A percentile compares a stretch with the other conserved stretches of the same genome.
Evolutionary conservation across 108 stramenopile genomes (phyloP).

Genomic region (Skeletonema menzelii): DNA sequence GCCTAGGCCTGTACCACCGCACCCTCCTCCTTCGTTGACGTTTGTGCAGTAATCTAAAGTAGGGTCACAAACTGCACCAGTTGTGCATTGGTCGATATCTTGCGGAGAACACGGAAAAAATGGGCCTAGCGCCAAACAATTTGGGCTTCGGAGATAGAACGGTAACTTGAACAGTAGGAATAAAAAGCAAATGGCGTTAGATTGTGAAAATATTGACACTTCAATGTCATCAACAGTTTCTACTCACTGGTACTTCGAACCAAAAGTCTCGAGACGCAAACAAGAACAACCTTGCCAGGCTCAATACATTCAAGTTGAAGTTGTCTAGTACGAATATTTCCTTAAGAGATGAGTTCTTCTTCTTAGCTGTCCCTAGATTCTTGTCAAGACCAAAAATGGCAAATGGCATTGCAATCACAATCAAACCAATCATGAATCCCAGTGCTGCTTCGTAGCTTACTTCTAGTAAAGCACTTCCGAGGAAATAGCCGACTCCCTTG

Average conservation of each 20-base stretch:
- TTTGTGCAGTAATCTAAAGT: conserved; percentile 55
- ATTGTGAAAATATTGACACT: not conserved
- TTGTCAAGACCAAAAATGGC: conserved; percentile 80
- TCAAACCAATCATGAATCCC: conserved; percentile 84
- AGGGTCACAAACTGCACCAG: conserved; percentile 63
- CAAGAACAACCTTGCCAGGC: conserved; percentile 87
- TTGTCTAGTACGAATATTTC: conserved; percentile 84
- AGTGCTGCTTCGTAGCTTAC: conserved; percentile 80
- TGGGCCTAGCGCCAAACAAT: conserved; percentile 69
- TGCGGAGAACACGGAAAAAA: conserved; percentile 49
- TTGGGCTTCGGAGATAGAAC: conserved; percentile 87
- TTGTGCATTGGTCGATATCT: conserved; percentile 47
- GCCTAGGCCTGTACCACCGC: conserved; percentile 76
- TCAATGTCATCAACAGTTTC: not conserved
- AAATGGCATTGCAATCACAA: conserved; percentile 85
- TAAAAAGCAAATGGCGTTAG: not conserved
- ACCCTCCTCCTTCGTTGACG: conserved; percentile 78
- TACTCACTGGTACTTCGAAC: conserved; percentile 90
- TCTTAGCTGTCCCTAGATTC: conserved; percentile 81
- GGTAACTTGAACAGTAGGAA: conserved; percentile 49
- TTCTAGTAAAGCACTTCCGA: conserved; percentile 77
- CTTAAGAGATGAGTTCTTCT: conserved; percentile 69
- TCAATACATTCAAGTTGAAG: conserved; percentile 82
- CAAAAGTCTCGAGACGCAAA: conserved; percentile 95
- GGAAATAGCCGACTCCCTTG: conserved; percentile 92